Percentiles rank a stretch among this genome's conserved stretches.
Evolutionary conservation across 306 rosid species (phyloP).

Genomic region (Cicer pinnatifidum): DNA sequence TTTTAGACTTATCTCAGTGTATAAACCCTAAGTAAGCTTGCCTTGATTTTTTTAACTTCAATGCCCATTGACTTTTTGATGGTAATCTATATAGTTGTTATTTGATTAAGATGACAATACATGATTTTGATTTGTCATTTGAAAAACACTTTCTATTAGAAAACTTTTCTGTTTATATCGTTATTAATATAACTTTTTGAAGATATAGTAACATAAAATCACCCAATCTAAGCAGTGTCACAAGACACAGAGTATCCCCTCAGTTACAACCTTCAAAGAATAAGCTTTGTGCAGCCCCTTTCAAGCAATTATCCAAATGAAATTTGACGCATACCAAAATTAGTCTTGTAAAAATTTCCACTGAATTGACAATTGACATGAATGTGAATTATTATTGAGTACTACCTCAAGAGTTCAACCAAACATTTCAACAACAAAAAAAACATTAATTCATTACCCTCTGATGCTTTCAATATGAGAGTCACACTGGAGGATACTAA

Average conservation of each 20-base stretch:
- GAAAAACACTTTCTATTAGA: neutral
- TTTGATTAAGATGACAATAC: neutral
- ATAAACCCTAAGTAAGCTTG: neutral
- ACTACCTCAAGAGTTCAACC: constrained; percentile 46
- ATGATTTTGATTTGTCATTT: neutral
- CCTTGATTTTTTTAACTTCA: neutral
- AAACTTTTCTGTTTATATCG: no score
- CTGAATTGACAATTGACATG: neutral
- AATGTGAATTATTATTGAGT: constrained; percentile 21
- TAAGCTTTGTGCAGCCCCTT: constrained; percentile 9
- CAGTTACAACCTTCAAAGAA: neutral
- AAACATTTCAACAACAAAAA: constrained; percentile 51
- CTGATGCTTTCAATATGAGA: constrained; percentile 41
- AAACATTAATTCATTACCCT: constrained; percentile 39
- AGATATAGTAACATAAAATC: neutral
- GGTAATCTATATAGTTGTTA: neutral
- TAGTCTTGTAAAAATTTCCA: neutral
- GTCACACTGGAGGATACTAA: constrained; percentile 41
- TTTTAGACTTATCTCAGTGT: neutral
- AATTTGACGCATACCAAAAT: neutral
- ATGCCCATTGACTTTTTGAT: neutral
- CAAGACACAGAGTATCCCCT: neutral
- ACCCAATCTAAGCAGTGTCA: constrained; percentile 37
- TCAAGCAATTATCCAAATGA: constrained; percentile 31
- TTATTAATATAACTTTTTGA: no score